phyloP scores from a whole-genome alignment of 345 rosid genomes.

The Populus davidiana region DNA sequence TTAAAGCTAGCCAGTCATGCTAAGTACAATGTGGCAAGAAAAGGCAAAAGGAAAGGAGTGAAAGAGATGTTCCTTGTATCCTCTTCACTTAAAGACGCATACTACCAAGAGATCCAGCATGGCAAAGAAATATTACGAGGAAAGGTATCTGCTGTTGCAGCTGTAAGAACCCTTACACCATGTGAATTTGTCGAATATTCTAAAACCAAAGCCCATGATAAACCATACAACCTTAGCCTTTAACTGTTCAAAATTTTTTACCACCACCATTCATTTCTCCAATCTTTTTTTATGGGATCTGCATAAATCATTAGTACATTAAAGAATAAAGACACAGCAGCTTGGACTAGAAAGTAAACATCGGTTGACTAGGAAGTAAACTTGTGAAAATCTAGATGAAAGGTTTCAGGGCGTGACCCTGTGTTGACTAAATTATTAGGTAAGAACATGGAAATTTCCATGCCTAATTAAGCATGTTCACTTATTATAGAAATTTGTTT shows the following conservation, averaged over 20 bases:
- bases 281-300: not conserved
- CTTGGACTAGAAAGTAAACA: not conserved
- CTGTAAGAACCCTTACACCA: slow-evolving; percentile 37
- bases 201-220: slow-evolving; percentile 6
- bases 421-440: slow-evolving; percentile 1
- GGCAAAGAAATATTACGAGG: slow-evolving; percentile 40
- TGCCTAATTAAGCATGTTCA: not conserved
- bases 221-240: slow-evolving; percentile 5
- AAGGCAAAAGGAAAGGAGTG: slow-evolving; percentile 19
- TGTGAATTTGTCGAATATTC: slow-evolving; percentile 38
- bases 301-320: not conserved
- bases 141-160: slow-evolving; percentile 40
- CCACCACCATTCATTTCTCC: not conserved
- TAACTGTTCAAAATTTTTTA: slow-evolving; percentile 17
- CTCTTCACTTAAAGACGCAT: slow-evolving; percentile 13
- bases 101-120: slow-evolving; percentile 25
- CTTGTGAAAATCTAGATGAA: not conserved
- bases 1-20: slow-evolving; percentile 28
- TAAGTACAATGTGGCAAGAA: slow-evolving; percentile 31
- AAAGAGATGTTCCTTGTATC: slow-evolving; percentile 6
- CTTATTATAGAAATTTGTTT: not conserved
- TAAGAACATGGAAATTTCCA: not conserved
- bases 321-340: not conserved
- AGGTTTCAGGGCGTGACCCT: not conserved
- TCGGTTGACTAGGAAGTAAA: slow-evolving; percentile 10